Evolutionary conservation across 176 grass and related monocot genomes (phyloP).

Genomic region (Typha latifolia): DNA sequence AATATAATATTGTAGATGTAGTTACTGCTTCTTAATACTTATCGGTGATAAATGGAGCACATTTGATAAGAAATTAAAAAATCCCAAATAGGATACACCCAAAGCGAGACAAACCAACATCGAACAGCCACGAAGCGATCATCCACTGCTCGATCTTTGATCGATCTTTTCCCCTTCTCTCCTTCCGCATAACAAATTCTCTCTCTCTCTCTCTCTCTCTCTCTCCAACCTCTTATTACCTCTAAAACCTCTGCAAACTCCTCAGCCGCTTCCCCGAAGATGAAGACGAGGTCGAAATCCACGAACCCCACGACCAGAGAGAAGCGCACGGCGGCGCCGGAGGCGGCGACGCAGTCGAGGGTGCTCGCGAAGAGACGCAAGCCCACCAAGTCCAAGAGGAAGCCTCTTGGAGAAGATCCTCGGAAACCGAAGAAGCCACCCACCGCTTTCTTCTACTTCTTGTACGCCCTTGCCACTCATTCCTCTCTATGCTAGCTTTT

Average conservation of each 20-base stretch:
- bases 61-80: no score
- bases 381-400: conserved; percentile 23
- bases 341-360: not conserved
- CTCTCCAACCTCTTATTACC: not conserved
- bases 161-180: no score
- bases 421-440: conserved; percentile 68
- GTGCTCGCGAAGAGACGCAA: conserved; percentile 17
- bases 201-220: no score
- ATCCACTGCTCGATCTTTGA: no score
- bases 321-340: not conserved
- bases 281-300: conserved; percentile 84
- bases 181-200: no score
- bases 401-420: conserved; percentile 26
- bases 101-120: no score
- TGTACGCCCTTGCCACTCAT: conserved; percentile 26
- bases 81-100: no score
- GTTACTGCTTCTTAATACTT: no score
- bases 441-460: conserved; percentile 92
- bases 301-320: not conserved
- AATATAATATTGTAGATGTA: no score
- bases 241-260: conserved; percentile 1
- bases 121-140: no score
- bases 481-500: not conserved
- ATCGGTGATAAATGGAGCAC: no score
- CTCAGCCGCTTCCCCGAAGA: not conserved